These are phyloP conservation scores for Phaeosphaeria sp. DNA, from an alignment of 2,329 filamentous ascomycete genomes.

Conservation along the genomic window DNA sequence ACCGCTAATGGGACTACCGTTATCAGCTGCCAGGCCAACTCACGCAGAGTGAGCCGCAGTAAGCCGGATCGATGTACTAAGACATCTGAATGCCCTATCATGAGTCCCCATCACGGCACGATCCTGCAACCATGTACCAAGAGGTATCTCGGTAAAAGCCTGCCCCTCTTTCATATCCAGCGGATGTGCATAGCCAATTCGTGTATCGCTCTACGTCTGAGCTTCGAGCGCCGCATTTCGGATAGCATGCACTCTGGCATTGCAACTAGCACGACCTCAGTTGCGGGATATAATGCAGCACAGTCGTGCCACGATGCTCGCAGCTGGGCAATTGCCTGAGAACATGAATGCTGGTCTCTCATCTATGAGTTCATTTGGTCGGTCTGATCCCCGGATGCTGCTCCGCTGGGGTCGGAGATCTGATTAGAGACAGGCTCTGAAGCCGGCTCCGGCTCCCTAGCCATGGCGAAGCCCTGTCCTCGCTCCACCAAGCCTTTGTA, in stretches of 20 bases:
- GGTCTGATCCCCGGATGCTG: constrained; percentile 31
- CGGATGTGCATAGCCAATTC: constrained; percentile 23
- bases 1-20: constrained; percentile 13
- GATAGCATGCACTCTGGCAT: background rate
- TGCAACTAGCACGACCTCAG: too few relatives aligned
- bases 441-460: constrained; percentile 31
- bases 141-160: constrained; percentile 8
- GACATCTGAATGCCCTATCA: constrained; percentile 19
- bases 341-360: background rate
- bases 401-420: constrained; percentile 18
- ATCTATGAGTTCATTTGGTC: constrained; percentile 24
- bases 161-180: constrained; percentile 7
- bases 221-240: background rate
- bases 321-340: background rate
- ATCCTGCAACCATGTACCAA: constrained; percentile 6
- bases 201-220: background rate
- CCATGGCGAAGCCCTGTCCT: constrained; percentile 65
- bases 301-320: background rate
- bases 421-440: constrained; percentile 15
- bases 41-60: constrained; percentile 25
- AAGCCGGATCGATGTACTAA: constrained; percentile 22
- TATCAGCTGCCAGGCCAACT: constrained; percentile 24
- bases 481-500: constrained; percentile 84
- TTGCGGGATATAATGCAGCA: too few relatives aligned
- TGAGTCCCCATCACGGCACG: constrained; percentile 15